Base-by-base conservation (phyloP, 306 rosid genomes). In the Pterocarpus macrocarpus region DNA sequence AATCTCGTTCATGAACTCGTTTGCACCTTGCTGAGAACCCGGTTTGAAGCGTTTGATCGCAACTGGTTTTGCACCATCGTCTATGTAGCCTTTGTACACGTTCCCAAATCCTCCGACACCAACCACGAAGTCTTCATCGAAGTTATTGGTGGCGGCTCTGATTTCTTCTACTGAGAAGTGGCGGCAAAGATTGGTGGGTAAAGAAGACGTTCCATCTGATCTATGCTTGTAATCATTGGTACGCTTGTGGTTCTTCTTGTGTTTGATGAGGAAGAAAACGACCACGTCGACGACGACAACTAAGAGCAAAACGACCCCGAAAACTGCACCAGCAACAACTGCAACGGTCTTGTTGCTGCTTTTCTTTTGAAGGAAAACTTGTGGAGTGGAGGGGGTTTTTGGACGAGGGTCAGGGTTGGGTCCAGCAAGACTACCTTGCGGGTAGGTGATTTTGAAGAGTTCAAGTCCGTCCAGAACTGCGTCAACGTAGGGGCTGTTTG, bases 1-100 rank as follows among this genome's bases (percentile, higher is more conserved):
- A 3, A 89, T 91, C 82, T 91, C 87, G 0, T 59, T 85, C 43
- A 15, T 4, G 83, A 90, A 90, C 65, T 90, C 94, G 0, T 8
- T 38, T 3, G 41, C 75, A 5, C 90, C 90, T 56, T 88, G 90
- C 0, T 28, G 49, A 71, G 13, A 50, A 13, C 57, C 57, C 1
- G 5, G 7, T 13, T 50, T 50, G 7, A 50, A 6, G 6, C 57
- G 3, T 3, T 50, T 50, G 16, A 50, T 50, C 4, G 57, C 57
- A 2, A 50, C 57, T 0, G 57, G 57, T 13, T 22, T 50, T 50
- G 57, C 57, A 50, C 57, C 57, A 3, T 4, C 57, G 8, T 50
- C 22, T 16, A 50, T 50, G 57, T 50, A 50, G 16, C 57, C 57
- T 13, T 50, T 50, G 57, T 50, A 50, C 57, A 50, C 57, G 16